Conservation (phyloP, 2,329 filamentous ascomycete species). For the Colletotrichum theobromicola region DNA sequence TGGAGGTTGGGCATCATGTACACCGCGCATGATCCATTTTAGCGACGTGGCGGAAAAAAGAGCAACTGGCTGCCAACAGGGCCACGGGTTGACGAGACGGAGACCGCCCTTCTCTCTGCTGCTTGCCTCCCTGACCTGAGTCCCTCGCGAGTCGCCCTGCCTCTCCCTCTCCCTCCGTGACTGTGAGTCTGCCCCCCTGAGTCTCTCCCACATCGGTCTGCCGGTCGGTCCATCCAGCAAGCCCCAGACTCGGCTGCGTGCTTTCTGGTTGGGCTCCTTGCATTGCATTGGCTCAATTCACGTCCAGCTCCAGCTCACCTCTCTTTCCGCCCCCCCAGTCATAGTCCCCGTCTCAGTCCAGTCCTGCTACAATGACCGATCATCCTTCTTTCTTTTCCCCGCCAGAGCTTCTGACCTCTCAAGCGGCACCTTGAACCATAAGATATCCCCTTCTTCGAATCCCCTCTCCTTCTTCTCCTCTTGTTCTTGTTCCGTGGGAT, state of each 20-base stretch:
- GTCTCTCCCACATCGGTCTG: background rate
- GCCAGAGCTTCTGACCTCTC: constrained; percentile 13
- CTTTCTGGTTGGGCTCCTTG: background rate
- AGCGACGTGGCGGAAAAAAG: constrained; percentile 19
- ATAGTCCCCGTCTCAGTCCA: background rate
- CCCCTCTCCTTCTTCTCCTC: background rate
- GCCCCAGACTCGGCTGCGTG: background rate
- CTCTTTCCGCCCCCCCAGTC: constrained; percentile 3
- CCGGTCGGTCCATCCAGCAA: background rate
- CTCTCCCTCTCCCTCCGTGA: background rate
- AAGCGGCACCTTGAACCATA: background rate
- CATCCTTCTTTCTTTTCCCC: background rate
- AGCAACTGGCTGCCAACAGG: background rate
- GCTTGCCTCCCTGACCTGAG: background rate
- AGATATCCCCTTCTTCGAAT: background rate
- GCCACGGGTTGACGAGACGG: constrained; percentile 15
- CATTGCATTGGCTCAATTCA: constrained; percentile 1
- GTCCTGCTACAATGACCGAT: constrained; percentile 7
- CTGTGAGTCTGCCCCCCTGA: too few species aligned
- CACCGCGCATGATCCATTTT: constrained; percentile 18
- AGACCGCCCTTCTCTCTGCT: constrained; percentile 13
- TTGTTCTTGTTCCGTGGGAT: constrained; percentile 14
- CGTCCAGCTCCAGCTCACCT: constrained; percentile 8
- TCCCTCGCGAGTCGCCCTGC: background rate
- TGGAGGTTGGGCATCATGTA: constrained; percentile 22